These are phyloP conservation scores for Pugionium dolabratum DNA, from an alignment of 345 rosid genomes.

Conservation along the genomic window DNA sequence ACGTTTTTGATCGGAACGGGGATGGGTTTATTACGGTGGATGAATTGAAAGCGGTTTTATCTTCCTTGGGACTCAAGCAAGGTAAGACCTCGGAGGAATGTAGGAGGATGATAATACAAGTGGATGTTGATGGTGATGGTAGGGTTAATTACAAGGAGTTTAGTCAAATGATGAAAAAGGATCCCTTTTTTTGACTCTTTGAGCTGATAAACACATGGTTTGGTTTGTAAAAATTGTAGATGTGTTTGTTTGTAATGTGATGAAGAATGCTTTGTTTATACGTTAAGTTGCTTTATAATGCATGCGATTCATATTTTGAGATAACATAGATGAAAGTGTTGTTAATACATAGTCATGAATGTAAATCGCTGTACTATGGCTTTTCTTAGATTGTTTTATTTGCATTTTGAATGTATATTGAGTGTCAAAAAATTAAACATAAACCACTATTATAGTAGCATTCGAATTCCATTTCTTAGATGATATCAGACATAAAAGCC, in stretches of 20 bases:
- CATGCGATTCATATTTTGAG: too few species aligned
- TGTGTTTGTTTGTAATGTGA: constrained; percentile 9
- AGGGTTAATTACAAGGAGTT: constrained; percentile 59
- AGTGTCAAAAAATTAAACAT: too few species aligned
- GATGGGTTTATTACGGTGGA: constrained; percentile 82
- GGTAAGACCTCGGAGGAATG: constrained; percentile 74
- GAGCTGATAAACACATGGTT: constrained; percentile 25
- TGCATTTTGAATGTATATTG: too few species aligned
- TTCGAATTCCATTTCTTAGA: too few species aligned
- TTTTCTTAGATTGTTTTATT: too few species aligned
- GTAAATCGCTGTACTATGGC: too few species aligned
- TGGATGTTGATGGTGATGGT: constrained; percentile 91
- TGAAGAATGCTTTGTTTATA: not conserved
- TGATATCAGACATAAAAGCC: constrained; percentile 12
- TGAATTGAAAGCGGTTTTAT: constrained; percentile 64
- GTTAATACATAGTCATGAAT: too few species aligned
- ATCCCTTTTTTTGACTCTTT: constrained; percentile 37
- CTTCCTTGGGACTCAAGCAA: constrained; percentile 71
- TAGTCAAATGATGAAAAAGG: constrained; percentile 57
- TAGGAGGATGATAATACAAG: constrained; percentile 67
- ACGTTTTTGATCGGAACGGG: constrained; percentile 74
- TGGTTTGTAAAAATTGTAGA: constrained; percentile 25
- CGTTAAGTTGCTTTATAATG: too few species aligned
- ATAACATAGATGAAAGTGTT: too few species aligned
- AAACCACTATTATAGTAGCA: too few species aligned